Base-by-base conservation (phyloP, 148 eudicot genomes). In the Amaranthus palmeri region DNA sequence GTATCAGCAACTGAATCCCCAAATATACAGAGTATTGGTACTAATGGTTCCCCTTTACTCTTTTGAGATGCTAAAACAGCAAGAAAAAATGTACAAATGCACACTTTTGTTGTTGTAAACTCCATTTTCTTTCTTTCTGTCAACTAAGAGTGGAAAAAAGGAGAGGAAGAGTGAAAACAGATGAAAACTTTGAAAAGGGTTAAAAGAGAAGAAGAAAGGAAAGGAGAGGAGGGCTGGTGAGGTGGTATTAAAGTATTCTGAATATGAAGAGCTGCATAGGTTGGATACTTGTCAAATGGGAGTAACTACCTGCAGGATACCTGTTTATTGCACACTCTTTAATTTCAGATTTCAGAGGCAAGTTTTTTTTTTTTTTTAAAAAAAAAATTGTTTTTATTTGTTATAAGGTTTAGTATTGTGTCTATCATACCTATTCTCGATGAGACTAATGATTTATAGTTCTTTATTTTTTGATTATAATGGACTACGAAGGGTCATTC, bases 1-100 rank as follows among this genome's bases (percentile, higher is more conserved):
- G 76, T 85, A 77, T 90, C 98, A 42, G 83, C 93, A 12, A 88
- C 88, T 0, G 96, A 88, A 76, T 93, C 98, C 6, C 98, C 98
- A 54, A 90, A 93, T 44, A 90, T 80, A 79, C 88, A 83, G 5
- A 93, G 80, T 48, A 88, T 85, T 15, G 98, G 96, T 61, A 93
- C 95, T 44, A 90, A 73, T 68, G 96, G 87, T 47, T 93, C 68
- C 45, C 88, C 96, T 9, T 62, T 61, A 40, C 69, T 63, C 58
- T 12, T 42, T 56, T 41, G 45, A 10, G 65, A 42, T 17, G 43
- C 71, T 18, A 13, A n/a, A 61, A 72, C 44, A 12, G 53, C 18
- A 4, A 67, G 4, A 56, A 61, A 25, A 45, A 72, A 4, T 18
- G 66, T 43, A 6, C 8, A 5, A 46, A 73, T 15, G 43, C 68